Conservation (phyloP, 768 basidiomycete species). For the Melanogaster broomeanus region DNA sequence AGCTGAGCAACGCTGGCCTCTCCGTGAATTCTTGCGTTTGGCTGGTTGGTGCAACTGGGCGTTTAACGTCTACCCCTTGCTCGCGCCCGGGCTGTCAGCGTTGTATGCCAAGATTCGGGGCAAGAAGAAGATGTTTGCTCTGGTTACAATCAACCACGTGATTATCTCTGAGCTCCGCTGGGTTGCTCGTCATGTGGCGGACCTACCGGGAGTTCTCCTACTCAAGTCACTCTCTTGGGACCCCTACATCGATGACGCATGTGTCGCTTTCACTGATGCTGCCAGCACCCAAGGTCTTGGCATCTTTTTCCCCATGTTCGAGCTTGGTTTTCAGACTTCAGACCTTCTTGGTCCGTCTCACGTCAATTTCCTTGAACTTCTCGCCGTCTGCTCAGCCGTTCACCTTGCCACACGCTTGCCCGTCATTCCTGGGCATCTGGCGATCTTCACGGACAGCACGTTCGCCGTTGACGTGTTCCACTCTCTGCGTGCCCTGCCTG, state of each 20-base stretch:
- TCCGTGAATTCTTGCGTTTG: slow-evolving; percentile 27
- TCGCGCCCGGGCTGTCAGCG: slow-evolving; percentile 31
- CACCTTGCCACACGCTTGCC: background rate
- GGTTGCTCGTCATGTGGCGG: background rate
- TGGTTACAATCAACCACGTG: background rate
- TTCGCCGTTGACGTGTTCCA: too few species aligned
- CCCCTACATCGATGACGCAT: too few species aligned
- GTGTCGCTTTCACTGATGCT: too few species aligned
- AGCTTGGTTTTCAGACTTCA: slow-evolving; percentile 1
- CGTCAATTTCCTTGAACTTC: slow-evolving; percentile 30
- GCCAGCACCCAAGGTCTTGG: too few species aligned
- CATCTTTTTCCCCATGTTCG: background rate
- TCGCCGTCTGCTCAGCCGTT: background rate
- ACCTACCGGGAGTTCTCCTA: too few species aligned
- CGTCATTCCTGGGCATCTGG: too few species aligned
- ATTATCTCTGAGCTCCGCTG: background rate
- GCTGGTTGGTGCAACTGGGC: slow-evolving; percentile 43
- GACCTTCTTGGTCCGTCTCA: background rate
- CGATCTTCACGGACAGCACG: slow-evolving; percentile 30
- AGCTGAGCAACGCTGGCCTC: background rate
- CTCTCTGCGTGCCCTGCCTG: slow-evolving; percentile 10
- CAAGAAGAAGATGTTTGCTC: background rate
- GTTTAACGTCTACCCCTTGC: slow-evolving; percentile 39
- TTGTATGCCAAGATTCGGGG: slow-evolving; percentile 37
- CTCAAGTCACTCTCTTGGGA: too few species aligned